Evolutionary conservation across 441 rosid genomes (phyloP), one percentile per base, ranked within the genome.

Genomic region (Populus hybrid): DNA sequence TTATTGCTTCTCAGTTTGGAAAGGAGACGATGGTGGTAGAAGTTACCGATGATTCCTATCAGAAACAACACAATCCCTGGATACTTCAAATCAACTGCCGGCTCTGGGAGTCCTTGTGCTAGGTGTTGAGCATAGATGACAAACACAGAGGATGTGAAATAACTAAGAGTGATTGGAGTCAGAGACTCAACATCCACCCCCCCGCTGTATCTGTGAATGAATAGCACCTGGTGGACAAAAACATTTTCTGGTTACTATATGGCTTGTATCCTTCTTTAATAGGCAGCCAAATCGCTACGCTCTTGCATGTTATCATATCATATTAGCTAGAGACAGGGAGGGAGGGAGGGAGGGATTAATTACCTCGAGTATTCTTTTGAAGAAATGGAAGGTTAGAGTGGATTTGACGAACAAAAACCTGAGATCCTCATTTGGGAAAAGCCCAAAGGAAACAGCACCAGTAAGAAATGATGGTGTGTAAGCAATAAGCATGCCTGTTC

Each of bases 11-110:
- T 89, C 5, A 91, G 79, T 67, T 79, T 84, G 75, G 97, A 89
- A 4, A 94, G 86, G 38, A 93, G 82, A 68, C 21, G 77, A 78
- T 93, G 98, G 84, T 92, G 97, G 84, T 94, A 92, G 61, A 93
- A 83, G 80, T 91, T 92, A 14, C 97, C 97, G 59, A 38, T 64
- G 8, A 90, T 84, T 23, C 97, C 95, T 26, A 89, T 16, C 8
- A 84, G 69, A 73, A 90, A 90, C 32, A 93, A 24, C 8, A 72
- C 28, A 10, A 81, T 11, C 14, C 97, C 95, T 1, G 75, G 40
- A 79, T 78, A 80, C 77, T 77, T 85, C 66, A 89, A 61, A 82
- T 94, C 88, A n/a, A 88, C 77, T 18, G 57, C 2, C 6, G 97
- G 97, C 26, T 82, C 87, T 0, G 85, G 64, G 2, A 86, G 77